Percentiles rank a stretch among this genome's conserved stretches.
Conservation (phyloP, 1,284 basidiomycete genomes). For the Coniferiporia sulphurascens region DNA sequence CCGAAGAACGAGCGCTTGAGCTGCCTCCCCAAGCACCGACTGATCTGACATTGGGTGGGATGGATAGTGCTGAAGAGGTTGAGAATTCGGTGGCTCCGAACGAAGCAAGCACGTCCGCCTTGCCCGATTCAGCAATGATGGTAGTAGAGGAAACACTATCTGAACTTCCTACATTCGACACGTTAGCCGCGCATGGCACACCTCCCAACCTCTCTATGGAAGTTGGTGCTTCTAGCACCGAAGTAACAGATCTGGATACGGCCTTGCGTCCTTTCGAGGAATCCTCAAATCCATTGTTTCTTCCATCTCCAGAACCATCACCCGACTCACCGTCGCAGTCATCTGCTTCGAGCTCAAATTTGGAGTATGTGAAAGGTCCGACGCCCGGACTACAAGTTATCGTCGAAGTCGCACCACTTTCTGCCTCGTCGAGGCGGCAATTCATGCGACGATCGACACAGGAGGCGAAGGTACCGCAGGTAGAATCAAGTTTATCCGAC, state of each 20-base stretch:
- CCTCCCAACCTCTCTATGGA: too few species aligned
- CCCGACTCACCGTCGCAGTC: background rate
- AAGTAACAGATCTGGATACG: background rate
- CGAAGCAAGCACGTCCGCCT: background rate
- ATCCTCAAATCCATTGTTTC: conserved; percentile 5
- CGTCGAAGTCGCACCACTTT: conserved; percentile 10
- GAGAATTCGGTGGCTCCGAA: background rate
- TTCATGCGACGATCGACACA: background rate
- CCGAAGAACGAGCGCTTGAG: conserved; percentile 1
- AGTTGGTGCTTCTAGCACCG: background rate
- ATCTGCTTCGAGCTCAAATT: background rate
- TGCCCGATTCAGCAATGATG: background rate
- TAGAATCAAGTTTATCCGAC: background rate
- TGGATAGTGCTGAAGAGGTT: background rate
- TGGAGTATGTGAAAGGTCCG: background rate
- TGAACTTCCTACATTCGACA: background rate
- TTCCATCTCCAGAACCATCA: conserved; percentile 8
- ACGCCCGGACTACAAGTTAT: background rate
- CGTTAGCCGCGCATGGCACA: background rate
- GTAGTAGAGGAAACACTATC: background rate
- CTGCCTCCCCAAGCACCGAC: background rate
- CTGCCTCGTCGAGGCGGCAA: background rate
- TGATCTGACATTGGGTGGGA: background rate
- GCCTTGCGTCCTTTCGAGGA: conserved; percentile 1
- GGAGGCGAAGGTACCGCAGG: background rate